phyloP scores from a whole-genome alignment of 371 early-diverging fungal species.

The Batkoa obscura region DNA sequence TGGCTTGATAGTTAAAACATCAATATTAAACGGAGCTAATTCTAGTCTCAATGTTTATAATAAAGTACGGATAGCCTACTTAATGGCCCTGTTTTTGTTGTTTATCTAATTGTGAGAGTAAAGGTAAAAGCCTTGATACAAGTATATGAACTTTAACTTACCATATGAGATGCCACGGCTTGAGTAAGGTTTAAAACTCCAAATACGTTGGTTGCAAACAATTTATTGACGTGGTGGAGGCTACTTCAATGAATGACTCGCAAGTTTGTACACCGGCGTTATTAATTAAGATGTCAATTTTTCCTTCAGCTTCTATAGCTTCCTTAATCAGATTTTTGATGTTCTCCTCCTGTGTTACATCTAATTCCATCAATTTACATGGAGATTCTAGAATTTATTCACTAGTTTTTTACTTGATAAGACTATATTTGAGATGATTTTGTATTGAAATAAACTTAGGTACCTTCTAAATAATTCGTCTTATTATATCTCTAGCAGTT shows the following conservation, averaged over 20 bases:
- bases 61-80: slow-evolving; percentile 36
- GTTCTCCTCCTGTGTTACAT: neutral
- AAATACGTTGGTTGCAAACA: slow-evolving; percentile 33
- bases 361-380: neutral
- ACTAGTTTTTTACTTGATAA: too few species aligned
- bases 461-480: too few species aligned
- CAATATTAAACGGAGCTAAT: slow-evolving; percentile 31
- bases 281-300: slow-evolving; percentile 22
- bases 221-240: slow-evolving; percentile 17
- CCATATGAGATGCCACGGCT: slow-evolving; percentile 30
- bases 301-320: neutral
- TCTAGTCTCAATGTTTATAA: slow-evolving; percentile 33
- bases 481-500: slow-evolving; percentile 17
- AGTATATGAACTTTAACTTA: neutral
- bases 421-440: too few species aligned
- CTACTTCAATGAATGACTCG: slow-evolving; percentile 23
- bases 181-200: slow-evolving; percentile 24
- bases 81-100: slow-evolving; percentile 22
- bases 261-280: slow-evolving; percentile 25
- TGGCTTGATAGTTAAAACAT: slow-evolving; percentile 30
- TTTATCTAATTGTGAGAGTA: slow-evolving; percentile 11
- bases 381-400: too few species aligned
- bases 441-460: too few species aligned
- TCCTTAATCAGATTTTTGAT: neutral
- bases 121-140: neutral